A percentile compares a stretch with the other conserved stretches of the same genome.
Evolutionary conservation across 2,329 filamentous ascomycete species (phyloP).

Genomic region (Colletotrichum gigasporum): DNA sequence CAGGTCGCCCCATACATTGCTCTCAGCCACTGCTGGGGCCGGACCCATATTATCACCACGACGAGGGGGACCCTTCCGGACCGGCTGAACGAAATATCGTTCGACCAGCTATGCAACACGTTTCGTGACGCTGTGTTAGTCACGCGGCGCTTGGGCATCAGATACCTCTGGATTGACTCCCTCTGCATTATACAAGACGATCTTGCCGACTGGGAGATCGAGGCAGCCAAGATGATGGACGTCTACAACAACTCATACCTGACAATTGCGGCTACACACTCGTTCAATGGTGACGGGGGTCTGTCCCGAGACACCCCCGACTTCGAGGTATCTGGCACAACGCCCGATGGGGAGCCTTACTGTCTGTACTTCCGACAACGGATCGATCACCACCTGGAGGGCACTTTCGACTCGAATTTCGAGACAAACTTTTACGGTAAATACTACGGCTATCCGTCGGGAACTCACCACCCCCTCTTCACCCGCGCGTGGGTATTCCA

Average conservation of each 20-base stretch:
- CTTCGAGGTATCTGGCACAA: not conserved
- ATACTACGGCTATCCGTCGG: not conserved
- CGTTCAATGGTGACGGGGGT: not conserved
- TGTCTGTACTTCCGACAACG: not conserved
- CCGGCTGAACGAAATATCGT: not conserved
- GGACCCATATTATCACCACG: not conserved
- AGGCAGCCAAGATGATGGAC: conserved; percentile 22
- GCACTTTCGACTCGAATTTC: not conserved
- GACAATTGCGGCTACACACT: conserved; percentile 9
- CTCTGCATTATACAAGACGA: conserved; percentile 34
- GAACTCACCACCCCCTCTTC: not conserved
- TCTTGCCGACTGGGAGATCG: conserved; percentile 26
- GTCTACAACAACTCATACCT: conserved; percentile 17
- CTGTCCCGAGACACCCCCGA: not conserved
- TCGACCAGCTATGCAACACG: conserved; percentile 7
- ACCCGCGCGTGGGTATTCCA: conserved; percentile 41
- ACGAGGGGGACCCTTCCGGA: not conserved
- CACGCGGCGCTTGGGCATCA: conserved; percentile 23
- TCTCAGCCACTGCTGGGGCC: conserved; percentile 28
- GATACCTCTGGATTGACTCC: conserved; percentile 34
- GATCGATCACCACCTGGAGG: not conserved
- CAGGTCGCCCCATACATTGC: not conserved
- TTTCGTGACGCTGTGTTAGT: conserved; percentile 25
- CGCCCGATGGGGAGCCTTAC: not conserved
- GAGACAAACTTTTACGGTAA: not conserved